A percentile compares a stretch with the other conserved stretches of the same genome.
Evolutionary conservation across 495 filamentous ascomycete species (phyloP).

Genomic region (Penicillium waksmanii): DNA sequence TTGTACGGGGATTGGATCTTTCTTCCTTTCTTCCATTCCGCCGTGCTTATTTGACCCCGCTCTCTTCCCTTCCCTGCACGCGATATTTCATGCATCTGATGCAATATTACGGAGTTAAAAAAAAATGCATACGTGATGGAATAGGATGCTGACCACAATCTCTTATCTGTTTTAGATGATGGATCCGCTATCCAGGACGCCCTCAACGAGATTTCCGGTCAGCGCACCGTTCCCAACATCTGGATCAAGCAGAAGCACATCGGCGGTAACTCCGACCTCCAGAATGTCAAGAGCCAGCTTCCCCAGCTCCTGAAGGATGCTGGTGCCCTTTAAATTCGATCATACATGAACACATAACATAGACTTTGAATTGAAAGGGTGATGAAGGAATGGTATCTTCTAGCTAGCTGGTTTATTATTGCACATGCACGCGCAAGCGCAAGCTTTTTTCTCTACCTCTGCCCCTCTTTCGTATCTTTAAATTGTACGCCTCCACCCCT

Average conservation of each 20-base stretch:
- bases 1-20: too few species aligned
- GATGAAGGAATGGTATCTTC: background rate
- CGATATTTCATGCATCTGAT: too few species aligned
- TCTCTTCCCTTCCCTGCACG: too few species aligned
- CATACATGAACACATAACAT: background rate
- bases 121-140: too few species aligned
- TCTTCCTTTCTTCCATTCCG: too few species aligned
- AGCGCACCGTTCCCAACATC: constrained; percentile 92
- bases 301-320: constrained; percentile 64
- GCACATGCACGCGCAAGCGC: background rate
- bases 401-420: constrained; percentile 5
- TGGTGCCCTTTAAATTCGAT: constrained; percentile 58
- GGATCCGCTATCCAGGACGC: constrained; percentile 82
- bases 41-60: too few species aligned
- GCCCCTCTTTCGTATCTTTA: background rate
- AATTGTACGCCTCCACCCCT: background rate
- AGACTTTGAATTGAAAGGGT: background rate
- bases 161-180: constrained; percentile 58
- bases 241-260: constrained; percentile 91
- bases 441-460: background rate
- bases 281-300: constrained; percentile 63
- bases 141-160: background rate
- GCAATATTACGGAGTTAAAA: too few species aligned
- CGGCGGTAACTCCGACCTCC: constrained; percentile 94
- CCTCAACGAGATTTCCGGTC: constrained; percentile 75